Evolutionary conservation across 257 asterid species (phyloP), one percentile per base, ranked within the genome.

Genomic region (Jasminum sambac): DNA sequence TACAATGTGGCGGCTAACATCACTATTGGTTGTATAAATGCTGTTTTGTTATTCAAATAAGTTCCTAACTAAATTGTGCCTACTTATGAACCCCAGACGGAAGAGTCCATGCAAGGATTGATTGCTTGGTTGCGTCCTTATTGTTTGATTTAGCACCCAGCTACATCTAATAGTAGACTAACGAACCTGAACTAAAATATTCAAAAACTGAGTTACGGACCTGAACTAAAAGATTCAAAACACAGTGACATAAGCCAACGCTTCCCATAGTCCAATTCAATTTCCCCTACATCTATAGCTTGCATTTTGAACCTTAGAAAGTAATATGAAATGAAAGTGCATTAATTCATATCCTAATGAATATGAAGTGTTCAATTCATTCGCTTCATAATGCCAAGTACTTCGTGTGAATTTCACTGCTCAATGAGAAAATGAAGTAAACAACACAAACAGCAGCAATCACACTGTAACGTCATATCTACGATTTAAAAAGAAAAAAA

Each of bases 1-100:
- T 24, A 58, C 5, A 34, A 16, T 2, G 63, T 63, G 68, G 72
- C 46, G 52, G n/a, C 42, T 24, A 17, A 74, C 39, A 58, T 73
- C 69, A 69, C 10, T 2, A 10, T 48, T 23, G 8, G 24, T n/a
- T 1, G 0, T 8, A 10, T 17, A 48, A 48, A 48, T n/a, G 11
- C 24, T n/a, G 7, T 48, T n/a, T 14, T 1, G 8, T 48, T n/a
- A 48, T 17, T 10, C 5, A n/a, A 48, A n/a, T 48, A 9, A 48
- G 19, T 48, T 6, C 21, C 59, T 23, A 48, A 17, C n/a, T n/a
- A n/a, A 48, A 48, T 48, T 48, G 6, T n/a, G 59, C 24, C 12
- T 48, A 48, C 19, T 48, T 48, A 48, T 14, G 59, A 48, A 48
- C 4, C 43, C 58, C 8, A 11, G 24, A 48, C 4, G 1, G 8